Conservation (phyloP, 768 basidiomycete species). For the Macrolepiota dolichaula region DNA sequence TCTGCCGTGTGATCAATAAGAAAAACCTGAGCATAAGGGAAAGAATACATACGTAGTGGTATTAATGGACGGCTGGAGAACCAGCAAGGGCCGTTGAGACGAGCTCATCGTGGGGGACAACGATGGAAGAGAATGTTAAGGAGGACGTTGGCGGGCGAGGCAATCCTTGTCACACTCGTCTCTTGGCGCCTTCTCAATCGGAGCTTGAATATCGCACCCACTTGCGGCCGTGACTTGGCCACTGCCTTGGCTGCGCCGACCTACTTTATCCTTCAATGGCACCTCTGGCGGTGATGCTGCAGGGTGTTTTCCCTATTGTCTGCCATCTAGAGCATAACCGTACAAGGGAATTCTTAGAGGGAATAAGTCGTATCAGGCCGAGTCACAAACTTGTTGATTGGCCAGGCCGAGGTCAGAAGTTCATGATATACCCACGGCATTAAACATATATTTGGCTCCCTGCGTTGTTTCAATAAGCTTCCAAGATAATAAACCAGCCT, state of each 20-base stretch:
- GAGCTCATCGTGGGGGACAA: slow-evolving; percentile 47
- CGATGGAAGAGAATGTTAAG: slow-evolving; percentile 18
- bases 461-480: background rate
- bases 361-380: background rate
- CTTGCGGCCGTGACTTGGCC: slow-evolving; percentile 29
- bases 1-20: slow-evolving; percentile 37
- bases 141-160: slow-evolving; percentile 9
- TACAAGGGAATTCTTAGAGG: background rate
- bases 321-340: background rate
- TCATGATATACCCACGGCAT: background rate
- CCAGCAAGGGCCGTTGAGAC: slow-evolving; percentile 61
- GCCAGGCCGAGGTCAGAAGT: background rate
- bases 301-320: background rate
- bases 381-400: slow-evolving; percentile 1
- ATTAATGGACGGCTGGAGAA: slow-evolving; percentile 78
- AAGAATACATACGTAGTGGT: slow-evolving; percentile 68
- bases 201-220: slow-evolving; percentile 21
- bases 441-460: background rate
- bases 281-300: background rate
- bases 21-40: background rate
- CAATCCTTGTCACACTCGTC: slow-evolving; percentile 9
- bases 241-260: slow-evolving; percentile 20
- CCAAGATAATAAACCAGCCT: background rate
- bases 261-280: background rate
- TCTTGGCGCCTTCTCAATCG: slow-evolving; percentile 17